Base-by-base conservation (phyloP, 768 basidiomycete genomes). In the Lactifluus pinguis region DNA sequence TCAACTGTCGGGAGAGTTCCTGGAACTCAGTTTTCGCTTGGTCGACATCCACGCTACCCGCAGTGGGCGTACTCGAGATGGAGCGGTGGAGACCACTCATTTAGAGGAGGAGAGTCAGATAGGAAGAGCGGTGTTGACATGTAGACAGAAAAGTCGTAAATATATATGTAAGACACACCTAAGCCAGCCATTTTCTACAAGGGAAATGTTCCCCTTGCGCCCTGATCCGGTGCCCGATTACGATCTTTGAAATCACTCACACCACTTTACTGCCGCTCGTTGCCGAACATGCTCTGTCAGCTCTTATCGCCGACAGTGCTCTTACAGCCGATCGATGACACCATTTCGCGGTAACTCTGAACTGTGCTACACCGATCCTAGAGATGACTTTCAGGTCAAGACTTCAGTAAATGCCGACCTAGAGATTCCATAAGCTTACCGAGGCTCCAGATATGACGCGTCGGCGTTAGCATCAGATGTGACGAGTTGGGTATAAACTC, bases 1-100 rank as follows among this genome's bases (percentile, higher is more conserved):
- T 62, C n/a, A 64, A 21, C 29, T 64, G 63, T 9, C 60, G 60
- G 13, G 63, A 64, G 44, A 64, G 60, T 7, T 62, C 60, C 13
- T 64, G 39, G 10, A 64, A 64, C 6, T 50, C 21, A 10, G 13
- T 61, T 38, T 64, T 60, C 4, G 63, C 63, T 15, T 51, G 50
- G 14, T 44, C 38, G 45, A 64, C 15, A 19, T 64, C 36, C 34
- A 64, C 60, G 36, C 41, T 52, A 38, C 60, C 54, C 29, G 38
- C 49, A 3, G 44, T 42, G 36, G 50, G 44, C 10, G 39, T 25
- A 17, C 30, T 50, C 21, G 61, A 62, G 7, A 44, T 39, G n/a
- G 61, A 62, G 48, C 21, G 56, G 32, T 58, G 51, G 5, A 9
- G 21, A 39, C 30, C 47, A 29, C 30, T 10, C 61, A 62, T 62